Evolutionary conservation across 305 asterid species (phyloP), one percentile per base, ranked within the genome.

Genomic region (Plantago lanceolata): DNA sequence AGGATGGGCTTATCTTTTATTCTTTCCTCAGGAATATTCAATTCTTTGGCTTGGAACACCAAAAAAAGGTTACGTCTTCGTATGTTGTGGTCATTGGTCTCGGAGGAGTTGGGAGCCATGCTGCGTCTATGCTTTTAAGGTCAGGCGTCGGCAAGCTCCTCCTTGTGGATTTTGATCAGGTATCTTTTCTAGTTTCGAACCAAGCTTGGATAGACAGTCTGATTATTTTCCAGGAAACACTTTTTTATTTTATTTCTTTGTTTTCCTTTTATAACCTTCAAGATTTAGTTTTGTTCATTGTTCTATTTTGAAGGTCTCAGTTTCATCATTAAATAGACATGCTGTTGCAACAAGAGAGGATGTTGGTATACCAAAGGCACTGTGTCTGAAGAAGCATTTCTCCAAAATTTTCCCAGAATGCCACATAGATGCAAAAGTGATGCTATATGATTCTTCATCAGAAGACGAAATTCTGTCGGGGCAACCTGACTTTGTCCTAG

Each of bases 91-190:
- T 93, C 61, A 87, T 93, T 84, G 97, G 99, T 65, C 99, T 93
- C 72, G 97, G 99, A 53, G 99, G 99, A 68, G 97, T 93, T 64
- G 97, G 99, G 64, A 93, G 99, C 71, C 99, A 93, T 84, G 99
- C 99, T 69, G 99, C 99, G 33, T 79, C 91, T 67, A 93, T 89
- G 99, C 97, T 93, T 79, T 82, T 89, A 84, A 83, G 99, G 71
- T 89, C 97, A 18, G 96, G 99, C 35, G 89, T 89, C 19, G 94
- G 99, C 67, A 84, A 82, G 77, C 95, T 93, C 51, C 96, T 93
- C 16, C 97, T 93, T 61, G 92, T 93, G 40, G 99, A 93, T 81
- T 93, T 93, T 71, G 99, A 93, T 76, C 96, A 89, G 97, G 98
- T 93, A 59, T 8, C 47, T 50, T 65, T 17, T 50, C 35, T 63